These are phyloP conservation scores for Mortierella sp. DNA, from an alignment of 371 early-diverging fungal genomes.

Conservation along the genomic window DNA sequence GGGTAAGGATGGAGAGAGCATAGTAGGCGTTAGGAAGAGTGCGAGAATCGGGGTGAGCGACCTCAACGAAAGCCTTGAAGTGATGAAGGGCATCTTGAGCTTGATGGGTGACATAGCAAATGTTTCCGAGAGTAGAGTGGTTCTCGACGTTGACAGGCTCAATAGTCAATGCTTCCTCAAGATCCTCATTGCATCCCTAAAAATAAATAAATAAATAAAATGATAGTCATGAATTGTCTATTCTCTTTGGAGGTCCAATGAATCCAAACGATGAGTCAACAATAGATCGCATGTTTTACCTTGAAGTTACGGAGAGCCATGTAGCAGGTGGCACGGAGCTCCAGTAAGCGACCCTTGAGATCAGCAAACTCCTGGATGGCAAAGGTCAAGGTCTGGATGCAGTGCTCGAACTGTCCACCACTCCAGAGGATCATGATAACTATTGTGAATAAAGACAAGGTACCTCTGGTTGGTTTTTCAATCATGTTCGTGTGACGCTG, in stretches of 20 bases:
- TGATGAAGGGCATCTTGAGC: conserved; percentile 66
- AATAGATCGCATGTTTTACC: conserved; percentile 24
- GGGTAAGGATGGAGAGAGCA: conserved; percentile 65
- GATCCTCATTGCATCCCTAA: conserved; percentile 69
- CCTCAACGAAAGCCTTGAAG: conserved; percentile 67
- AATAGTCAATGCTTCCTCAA: conserved; percentile 65
- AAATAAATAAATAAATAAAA: background rate
- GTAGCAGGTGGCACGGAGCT: conserved; percentile 74
- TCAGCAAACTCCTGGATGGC: conserved; percentile 69
- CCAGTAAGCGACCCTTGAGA: conserved; percentile 69
- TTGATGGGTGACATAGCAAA: conserved; percentile 67
- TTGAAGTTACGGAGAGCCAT: conserved; percentile 66
- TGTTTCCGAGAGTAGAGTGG: conserved; percentile 70
- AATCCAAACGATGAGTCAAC: background rate
- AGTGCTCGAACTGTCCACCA: conserved; percentile 74
- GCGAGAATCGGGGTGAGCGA: conserved; percentile 70
- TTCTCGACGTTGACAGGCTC: conserved; percentile 67
- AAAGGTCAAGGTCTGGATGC: conserved; percentile 70
- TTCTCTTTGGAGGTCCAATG: too few species aligned
- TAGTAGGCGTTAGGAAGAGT: conserved; percentile 70
- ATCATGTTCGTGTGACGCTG: conserved; percentile 1
- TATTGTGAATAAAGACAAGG: conserved; percentile 7
- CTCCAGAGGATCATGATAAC: conserved; percentile 73
- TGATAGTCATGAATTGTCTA: background rate
- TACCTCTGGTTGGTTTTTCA: background rate